A percentile compares a stretch with the other conserved stretches of the same genome.
Conservation (phyloP, 768 basidiomycete genomes). For the Stropharia rugosoannulata region DNA sequence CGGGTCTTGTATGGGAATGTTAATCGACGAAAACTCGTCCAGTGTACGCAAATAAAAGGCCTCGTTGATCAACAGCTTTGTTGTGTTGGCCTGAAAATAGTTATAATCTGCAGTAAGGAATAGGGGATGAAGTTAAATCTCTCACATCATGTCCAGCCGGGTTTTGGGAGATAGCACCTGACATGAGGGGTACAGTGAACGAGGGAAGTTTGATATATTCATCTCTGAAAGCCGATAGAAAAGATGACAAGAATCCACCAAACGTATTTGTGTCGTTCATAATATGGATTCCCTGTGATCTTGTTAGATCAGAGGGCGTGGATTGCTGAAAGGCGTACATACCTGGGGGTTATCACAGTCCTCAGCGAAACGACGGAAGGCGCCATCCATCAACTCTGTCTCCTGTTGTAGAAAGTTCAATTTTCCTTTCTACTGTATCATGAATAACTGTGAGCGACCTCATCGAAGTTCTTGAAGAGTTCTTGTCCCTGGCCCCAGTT, state of each 20-base stretch:
- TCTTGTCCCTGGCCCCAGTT: constrained; percentile 59
- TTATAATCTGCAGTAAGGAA: constrained; percentile 3
- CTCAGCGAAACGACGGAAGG: constrained; percentile 66
- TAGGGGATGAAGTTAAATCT: constrained; percentile 1
- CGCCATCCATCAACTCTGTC: constrained; percentile 64
- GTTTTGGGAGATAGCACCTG: constrained; percentile 33
- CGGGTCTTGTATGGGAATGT: constrained; percentile 49
- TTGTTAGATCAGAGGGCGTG: too few relatives aligned
- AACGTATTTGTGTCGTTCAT: constrained; percentile 61
- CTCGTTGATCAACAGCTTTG: constrained; percentile 57
- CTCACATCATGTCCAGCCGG: constrained; percentile 46
- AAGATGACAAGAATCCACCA: constrained; percentile 60
- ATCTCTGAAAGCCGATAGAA: constrained; percentile 63
- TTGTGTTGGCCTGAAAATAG: constrained; percentile 30
- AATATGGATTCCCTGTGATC: constrained; percentile 64
- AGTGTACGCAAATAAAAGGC: constrained; percentile 54
- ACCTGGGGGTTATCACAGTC: constrained; percentile 79
- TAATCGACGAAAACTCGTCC: constrained; percentile 47
- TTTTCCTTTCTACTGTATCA: neutral
- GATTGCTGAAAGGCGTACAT: neutral
- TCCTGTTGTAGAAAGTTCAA: constrained; percentile 37
- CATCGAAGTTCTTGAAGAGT: constrained; percentile 50
- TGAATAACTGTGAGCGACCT: constrained; percentile 38
- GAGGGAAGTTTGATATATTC: constrained; percentile 65
- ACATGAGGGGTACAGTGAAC: constrained; percentile 58